These are phyloP conservation scores for Climacium dendroides DNA, from an alignment of 225 moss, liverwort and hornwort species.

Conservation along the genomic window DNA sequence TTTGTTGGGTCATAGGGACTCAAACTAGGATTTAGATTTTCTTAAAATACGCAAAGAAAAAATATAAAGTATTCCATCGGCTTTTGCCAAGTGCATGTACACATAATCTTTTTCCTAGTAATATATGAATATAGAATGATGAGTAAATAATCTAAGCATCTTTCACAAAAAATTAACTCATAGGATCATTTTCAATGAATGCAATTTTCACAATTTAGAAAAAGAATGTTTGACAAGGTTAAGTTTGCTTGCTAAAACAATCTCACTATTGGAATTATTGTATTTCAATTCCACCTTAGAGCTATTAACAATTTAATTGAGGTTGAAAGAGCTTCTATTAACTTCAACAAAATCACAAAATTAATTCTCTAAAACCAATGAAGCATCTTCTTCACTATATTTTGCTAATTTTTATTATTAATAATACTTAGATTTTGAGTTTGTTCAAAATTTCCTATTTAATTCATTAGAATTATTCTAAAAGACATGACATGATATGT, in stretches of 20 bases:
- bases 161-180: no score
- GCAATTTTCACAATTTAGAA: no score
- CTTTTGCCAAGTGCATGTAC: not conserved
- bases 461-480: not conserved
- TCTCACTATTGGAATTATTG: no score
- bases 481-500: not conserved
- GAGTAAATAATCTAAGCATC: no score
- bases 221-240: no score
- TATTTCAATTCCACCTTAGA: no score
- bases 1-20: not conserved
- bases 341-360: not conserved
- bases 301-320: no score
- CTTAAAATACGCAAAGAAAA: not conserved
- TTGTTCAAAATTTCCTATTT: not conserved
- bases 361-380: no score
- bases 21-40: no score
- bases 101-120: fast-evolving
- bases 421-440: not conserved
- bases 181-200: no score
- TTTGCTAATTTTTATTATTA: not conserved
- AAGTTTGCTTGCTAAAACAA: no score
- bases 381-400: not conserved
- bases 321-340: not conserved
- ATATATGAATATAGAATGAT: not conserved
- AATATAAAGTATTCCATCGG: fast-evolving